These are phyloP conservation scores for Calocybe indica DNA, from an alignment of 768 basidiomycete genomes.

Conservation along the genomic window DNA sequence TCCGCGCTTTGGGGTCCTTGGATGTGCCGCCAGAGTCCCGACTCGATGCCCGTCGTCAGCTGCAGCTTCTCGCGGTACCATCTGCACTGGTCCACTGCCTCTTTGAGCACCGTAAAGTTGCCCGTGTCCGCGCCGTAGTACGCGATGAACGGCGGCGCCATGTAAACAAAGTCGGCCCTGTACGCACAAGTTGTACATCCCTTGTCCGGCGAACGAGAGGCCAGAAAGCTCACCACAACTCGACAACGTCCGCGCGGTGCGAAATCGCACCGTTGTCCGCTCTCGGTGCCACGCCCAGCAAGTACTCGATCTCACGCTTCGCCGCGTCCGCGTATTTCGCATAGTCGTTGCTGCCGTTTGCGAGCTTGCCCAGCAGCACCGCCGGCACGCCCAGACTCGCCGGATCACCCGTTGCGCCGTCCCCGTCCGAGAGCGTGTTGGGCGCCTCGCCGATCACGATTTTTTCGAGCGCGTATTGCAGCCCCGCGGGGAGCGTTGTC, in stretches of 20 bases:
- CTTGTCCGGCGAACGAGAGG: background rate
- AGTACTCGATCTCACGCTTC: conserved; percentile 21
- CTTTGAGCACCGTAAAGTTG: conserved; percentile 28
- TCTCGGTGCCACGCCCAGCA: conserved; percentile 30
- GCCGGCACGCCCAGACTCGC: conserved; percentile 44
- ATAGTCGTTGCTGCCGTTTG: conserved; percentile 1
- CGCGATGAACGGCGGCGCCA: conserved; percentile 46
- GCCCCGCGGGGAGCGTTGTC: conserved; percentile 15
- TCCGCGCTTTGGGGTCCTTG: conserved; percentile 32
- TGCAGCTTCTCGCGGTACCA: conserved; percentile 31
- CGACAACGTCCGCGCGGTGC: conserved; percentile 29
- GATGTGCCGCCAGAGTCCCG: conserved; percentile 38
- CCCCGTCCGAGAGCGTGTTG: conserved; percentile 28
- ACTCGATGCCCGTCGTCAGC: conserved; percentile 14
- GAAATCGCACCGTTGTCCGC: conserved; percentile 41
- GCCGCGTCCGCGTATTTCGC: conserved; percentile 26
- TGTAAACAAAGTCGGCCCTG: conserved; percentile 47
- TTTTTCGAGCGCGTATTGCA: conserved; percentile 32
- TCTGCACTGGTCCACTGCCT: conserved; percentile 30
- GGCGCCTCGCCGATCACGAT: conserved; percentile 28
- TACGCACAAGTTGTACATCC: too few relatives aligned
- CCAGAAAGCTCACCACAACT: conserved; percentile 31
- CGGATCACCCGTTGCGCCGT: conserved; percentile 40
- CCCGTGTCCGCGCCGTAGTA: conserved; percentile 35
- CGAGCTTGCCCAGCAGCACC: conserved; percentile 33